phyloP scores from a whole-genome alignment of 2,329 filamentous ascomycete species.

The Nannizziopsis arthrosporioides region DNA sequence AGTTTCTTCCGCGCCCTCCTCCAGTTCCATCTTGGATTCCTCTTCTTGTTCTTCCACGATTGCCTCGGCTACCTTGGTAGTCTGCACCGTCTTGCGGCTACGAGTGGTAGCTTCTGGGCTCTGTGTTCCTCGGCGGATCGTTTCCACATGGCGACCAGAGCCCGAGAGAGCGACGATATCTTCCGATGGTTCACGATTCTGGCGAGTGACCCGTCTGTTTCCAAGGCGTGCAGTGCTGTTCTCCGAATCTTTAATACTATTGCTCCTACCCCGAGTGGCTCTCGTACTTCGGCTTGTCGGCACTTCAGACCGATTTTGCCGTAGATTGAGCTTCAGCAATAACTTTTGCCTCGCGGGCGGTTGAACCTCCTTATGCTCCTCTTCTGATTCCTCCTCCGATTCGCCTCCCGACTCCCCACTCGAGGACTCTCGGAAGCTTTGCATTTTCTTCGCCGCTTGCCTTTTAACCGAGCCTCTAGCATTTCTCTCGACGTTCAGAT shows the following conservation, averaged over 20 bases:
- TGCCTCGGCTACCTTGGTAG: slow-evolving; percentile 29
- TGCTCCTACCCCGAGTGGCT: slow-evolving; percentile 23
- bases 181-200: slow-evolving; percentile 46
- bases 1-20: background rate
- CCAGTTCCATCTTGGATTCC: slow-evolving; percentile 17
- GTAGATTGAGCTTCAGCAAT: slow-evolving; percentile 13
- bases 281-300: slow-evolving; percentile 18
- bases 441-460: slow-evolving; percentile 43
- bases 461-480: slow-evolving; percentile 47
- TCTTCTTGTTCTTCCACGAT: slow-evolving; percentile 46
- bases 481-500: slow-evolving; percentile 37
- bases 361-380: slow-evolving; percentile 20
- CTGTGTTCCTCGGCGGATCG: slow-evolving; percentile 43
- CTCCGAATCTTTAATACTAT: slow-evolving; percentile 18
- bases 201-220: slow-evolving; percentile 45
- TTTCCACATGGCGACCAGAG: slow-evolving; percentile 46
- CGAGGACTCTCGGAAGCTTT: slow-evolving; percentile 40
- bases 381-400: slow-evolving; percentile 21
- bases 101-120: slow-evolving; percentile 32
- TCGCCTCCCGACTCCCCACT: slow-evolving; percentile 16
- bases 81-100: slow-evolving; percentile 6
- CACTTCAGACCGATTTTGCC: slow-evolving; percentile 13
- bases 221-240: slow-evolving; percentile 14
- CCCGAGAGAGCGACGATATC: slow-evolving; percentile 47
- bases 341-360: slow-evolving; percentile 17